Evolutionary conservation across 345 rosid genomes (phyloP).

Genomic region (Hibiscus syriacus): DNA sequence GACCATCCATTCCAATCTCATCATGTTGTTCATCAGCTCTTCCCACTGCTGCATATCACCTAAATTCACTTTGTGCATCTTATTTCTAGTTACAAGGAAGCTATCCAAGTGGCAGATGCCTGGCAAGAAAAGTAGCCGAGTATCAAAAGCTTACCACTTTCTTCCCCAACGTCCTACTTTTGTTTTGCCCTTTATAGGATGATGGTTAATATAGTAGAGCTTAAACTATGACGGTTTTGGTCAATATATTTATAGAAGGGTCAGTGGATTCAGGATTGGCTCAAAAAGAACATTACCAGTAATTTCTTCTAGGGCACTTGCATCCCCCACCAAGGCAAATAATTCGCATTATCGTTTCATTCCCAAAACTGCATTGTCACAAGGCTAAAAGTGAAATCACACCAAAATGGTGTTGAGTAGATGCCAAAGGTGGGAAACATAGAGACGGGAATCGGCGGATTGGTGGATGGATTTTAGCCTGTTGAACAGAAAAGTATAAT

Average conservation of each 20-base stretch:
- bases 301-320: not conserved
- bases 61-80: not conserved
- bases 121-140: not conserved
- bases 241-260: not conserved
- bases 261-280: too few species aligned
- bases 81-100: not conserved
- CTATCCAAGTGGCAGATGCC: not conserved
- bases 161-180: not conserved
- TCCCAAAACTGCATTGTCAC: not conserved
- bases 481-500: not conserved
- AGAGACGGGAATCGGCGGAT: not conserved
- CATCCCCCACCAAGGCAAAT: not conserved
- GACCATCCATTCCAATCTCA: not conserved
- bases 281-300: too few species aligned
- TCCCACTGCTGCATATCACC: not conserved
- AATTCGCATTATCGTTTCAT: not conserved
- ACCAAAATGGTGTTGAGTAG: not conserved
- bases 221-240: not conserved
- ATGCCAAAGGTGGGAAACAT: not conserved
- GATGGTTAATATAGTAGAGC: not conserved
- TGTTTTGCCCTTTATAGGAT: not conserved
- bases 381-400: not conserved
- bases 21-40: not conserved
- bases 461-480: not conserved
- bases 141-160: not conserved